Evolutionary conservation across 1,284 basidiomycete species (phyloP), one percentile per base, ranked within the genome.

Genomic region (Puccinia coronata): DNA sequence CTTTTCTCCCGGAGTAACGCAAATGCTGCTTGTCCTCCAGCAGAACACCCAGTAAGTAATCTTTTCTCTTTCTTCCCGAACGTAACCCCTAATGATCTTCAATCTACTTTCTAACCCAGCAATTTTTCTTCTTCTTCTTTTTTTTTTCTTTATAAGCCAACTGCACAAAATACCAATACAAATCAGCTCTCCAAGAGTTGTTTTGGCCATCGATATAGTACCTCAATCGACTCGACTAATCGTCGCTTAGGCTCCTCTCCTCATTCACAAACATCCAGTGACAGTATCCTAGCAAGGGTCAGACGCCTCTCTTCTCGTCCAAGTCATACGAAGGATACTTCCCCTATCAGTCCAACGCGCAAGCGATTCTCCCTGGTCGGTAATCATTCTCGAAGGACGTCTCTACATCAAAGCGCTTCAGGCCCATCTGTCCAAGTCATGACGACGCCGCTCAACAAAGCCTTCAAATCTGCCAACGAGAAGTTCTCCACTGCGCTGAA

Each of bases 331-430:
- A 59, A 67, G 25, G 34, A 67, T n/a, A 14, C 36, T 39, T 49
- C 70, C 55, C 47, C 59, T n/a, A 25, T n/a, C 41, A 74, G 69
- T 73, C 70, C 71, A n/a, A 67, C 47, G 5, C 57, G 79, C 0
- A 81, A 81, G 41, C 70, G 79, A 31, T 81, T 73, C 31, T 81
- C 79, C 3, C 72, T 81, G n/a, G 59, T 73, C 34, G 59, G 59
- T 23, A 57, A 61, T 41, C 34, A 23, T n/a, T 41, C 34, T 1
- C 34, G 41, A 41, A 36, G 57, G 31, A 34, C n/a, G 14, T 43
- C 53, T 28, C 11, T 41, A 11, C 73, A 59, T 16, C 36, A 36
- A 39, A 31, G 39, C 20, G 4, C 73, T 28, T 16, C 73, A 11
- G 36, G n/a, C 16, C 16, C 53, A 12, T 47, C 67, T 11, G 34